phyloP scores from a whole-genome alignment of 2,329 filamentous ascomycete species.

The Aspergillus hortae region DNA sequence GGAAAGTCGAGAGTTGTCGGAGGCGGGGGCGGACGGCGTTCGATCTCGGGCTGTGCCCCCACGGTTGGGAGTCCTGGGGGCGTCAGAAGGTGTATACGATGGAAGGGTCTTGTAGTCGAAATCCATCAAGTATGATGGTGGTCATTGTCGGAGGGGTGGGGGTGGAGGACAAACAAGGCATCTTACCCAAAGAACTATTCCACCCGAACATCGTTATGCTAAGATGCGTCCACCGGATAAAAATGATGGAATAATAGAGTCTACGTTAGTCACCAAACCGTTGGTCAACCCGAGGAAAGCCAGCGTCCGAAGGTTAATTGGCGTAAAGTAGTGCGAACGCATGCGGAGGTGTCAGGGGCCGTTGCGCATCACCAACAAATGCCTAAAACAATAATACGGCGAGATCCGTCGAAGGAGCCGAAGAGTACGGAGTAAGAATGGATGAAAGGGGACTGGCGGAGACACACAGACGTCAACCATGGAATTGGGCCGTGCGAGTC shows the following conservation, averaged over 20 bases:
- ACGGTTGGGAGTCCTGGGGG: constrained; percentile 28
- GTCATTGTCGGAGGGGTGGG: not conserved
- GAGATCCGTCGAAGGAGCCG: too few relatives aligned
- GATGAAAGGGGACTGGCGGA: not conserved
- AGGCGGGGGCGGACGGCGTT: constrained; percentile 47
- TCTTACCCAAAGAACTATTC: constrained; percentile 31
- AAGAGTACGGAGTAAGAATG: not conserved
- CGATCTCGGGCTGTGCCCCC: constrained; percentile 34
- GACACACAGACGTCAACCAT: not conserved
- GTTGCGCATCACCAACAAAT: too few relatives aligned
- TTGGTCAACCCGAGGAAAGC: not conserved
- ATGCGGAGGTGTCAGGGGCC: too few relatives aligned
- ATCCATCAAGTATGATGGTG: not conserved
- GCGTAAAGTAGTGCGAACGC: too few relatives aligned
- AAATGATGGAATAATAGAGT: too few relatives aligned
- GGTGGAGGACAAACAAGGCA: constrained; percentile 1
- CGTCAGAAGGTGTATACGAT: constrained; percentile 3
- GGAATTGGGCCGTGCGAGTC: not conserved
- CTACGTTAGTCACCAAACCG: too few relatives aligned
- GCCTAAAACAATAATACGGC: too few relatives aligned
- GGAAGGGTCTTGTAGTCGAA: too few relatives aligned
- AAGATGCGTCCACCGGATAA: not conserved
- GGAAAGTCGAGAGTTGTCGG: constrained; percentile 54
- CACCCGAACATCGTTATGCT: constrained; percentile 31
- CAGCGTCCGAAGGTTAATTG: not conserved